Evolutionary conservation across 2,329 filamentous ascomycete genomes (phyloP), one percentile per base, ranked within the genome.

Genomic region (Chaetomium sp.): DNA sequence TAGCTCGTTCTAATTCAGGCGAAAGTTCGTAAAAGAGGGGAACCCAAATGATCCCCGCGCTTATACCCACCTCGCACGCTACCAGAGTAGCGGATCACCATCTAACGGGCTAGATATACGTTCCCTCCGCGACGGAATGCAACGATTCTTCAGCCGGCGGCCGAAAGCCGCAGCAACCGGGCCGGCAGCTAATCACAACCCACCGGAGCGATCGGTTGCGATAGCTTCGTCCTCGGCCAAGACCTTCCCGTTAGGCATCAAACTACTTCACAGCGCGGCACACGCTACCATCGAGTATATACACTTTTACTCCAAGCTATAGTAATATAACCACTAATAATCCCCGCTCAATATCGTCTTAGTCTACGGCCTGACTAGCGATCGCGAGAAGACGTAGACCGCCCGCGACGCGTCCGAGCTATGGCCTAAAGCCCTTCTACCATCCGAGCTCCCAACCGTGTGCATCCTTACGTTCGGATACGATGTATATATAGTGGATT

Each of bases 401-500:
- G 72, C 72, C 47, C 53, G 49, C n/a, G 63, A 64, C 51, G 66
- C 62, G 27, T 54, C 57, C 25, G 65, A 60, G 51, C 71, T 72
- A n/a, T 77, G 74, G 75, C 74, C 73, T 6, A 58, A 74, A 45
- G 58, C 58, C 7, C 67, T 77, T 16, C 71, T 77, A 12, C 68
- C 75, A 5, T 56, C 66, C 9, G 67, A 69, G 58, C 57, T 77
- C 51, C 66, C 71, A 4, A 72, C 66, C 27, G 72, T 73, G 13
- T 71, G 75, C 19, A 60, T 77, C 8, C 68, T 77, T 21, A 73
- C 72, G 0, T 76, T 71, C 54, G 75, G 75, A 58, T 78, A 78
- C 59, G 70, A 77, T 63, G 72, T 74, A 35, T 35, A 35, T 35
- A 8, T 35, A 8, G 33, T 8, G 13, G 33, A 35, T 13, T 35